Conservation (phyloP, 331 rosid genomes). For the Saraca asoca region DNA sequence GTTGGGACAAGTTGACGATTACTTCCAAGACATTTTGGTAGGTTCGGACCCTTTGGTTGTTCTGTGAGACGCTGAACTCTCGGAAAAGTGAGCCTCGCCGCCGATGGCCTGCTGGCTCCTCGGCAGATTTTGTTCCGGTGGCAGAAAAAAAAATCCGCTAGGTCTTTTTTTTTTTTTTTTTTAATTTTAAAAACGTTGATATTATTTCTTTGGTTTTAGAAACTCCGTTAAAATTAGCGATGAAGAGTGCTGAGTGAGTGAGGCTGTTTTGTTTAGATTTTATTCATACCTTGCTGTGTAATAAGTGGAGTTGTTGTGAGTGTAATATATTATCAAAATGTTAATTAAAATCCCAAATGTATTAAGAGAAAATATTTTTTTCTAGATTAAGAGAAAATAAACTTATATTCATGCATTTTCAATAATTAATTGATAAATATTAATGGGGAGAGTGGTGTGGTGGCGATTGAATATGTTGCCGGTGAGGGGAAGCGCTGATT, state of each 20-base stretch:
- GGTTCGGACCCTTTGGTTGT: constrained; percentile 72
- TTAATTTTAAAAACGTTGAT: not conserved
- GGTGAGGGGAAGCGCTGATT: constrained; percentile 40
- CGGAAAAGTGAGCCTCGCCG: constrained; percentile 18
- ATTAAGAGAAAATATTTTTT: not conserved
- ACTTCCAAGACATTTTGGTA: constrained; percentile 68
- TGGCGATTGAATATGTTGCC: too few relatives aligned
- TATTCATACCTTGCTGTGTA: constrained; percentile 5
- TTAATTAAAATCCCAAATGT: constrained; percentile 2
- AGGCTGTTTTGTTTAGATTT: constrained; percentile 41
- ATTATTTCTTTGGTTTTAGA: constrained; percentile 26
- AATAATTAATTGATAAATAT: too few relatives aligned
- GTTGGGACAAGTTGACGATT: constrained; percentile 62
- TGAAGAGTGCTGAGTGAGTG: constrained; percentile 50
- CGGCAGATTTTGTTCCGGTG: constrained; percentile 65
- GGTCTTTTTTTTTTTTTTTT: not conserved
- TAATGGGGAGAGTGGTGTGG: too few relatives aligned
- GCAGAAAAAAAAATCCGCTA: constrained; percentile 10
- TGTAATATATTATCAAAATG: constrained; percentile 28
- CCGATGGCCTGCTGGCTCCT: constrained; percentile 42
- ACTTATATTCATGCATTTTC: too few relatives aligned
- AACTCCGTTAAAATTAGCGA: constrained; percentile 39
- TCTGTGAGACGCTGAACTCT: constrained; percentile 44
- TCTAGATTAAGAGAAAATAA: too few relatives aligned
- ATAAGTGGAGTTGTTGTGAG: constrained; percentile 26